Conservation (phyloP, 306 rosid genomes). For the Trifolium fragiferum region DNA sequence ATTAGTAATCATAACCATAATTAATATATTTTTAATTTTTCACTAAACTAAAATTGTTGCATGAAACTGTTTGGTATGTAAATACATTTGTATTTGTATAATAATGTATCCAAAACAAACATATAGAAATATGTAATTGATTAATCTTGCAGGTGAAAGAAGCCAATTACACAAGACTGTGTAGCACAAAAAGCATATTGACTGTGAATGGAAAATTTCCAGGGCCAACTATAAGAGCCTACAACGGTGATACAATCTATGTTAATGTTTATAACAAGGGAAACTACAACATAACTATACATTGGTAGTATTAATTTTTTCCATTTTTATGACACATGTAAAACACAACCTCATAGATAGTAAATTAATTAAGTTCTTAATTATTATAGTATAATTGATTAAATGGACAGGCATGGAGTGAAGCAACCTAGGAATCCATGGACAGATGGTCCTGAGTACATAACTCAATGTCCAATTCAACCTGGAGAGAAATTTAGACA, state of each 20-base stretch:
- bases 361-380: not conserved
- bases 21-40: not conserved
- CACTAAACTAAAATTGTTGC: not conserved
- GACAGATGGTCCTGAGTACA: not conserved
- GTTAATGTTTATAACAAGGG: not conserved
- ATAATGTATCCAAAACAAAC: too few relatives aligned
- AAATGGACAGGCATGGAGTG: slow-evolving; percentile 6
- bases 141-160: not conserved
- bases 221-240: not conserved
- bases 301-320: not conserved
- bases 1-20: not conserved
- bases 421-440: slow-evolving; percentile 5
- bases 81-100: too few relatives aligned
- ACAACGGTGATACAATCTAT: not conserved
- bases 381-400: not conserved
- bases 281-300: slow-evolving; percentile 8
- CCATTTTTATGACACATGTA: not conserved
- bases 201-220: slow-evolving; percentile 9
- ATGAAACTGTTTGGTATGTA: not conserved
- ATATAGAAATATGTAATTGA: too few relatives aligned
- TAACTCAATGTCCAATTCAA: slow-evolving; percentile 8
- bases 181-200: not conserved
- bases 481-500: not conserved
- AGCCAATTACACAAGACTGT: not conserved
- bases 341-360: not conserved